A percentile compares a stretch with the other conserved stretches of the same genome.
These are phyloP conservation scores for Dactylonectria estremocensis DNA, from an alignment of 2,329 filamentous ascomycete genomes.

Conservation along the genomic window DNA sequence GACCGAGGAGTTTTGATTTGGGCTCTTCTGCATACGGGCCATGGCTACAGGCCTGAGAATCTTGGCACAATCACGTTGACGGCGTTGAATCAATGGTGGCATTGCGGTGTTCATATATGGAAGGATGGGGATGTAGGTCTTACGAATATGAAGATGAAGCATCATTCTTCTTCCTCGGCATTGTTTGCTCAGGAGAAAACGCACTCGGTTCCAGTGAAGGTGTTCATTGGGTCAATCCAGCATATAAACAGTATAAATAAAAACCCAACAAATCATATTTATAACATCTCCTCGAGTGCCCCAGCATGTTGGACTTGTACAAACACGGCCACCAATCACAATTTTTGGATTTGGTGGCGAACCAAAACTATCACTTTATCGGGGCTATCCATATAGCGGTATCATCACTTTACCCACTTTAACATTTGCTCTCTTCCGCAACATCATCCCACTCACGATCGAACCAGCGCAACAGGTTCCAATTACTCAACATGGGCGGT, in stretches of 20 bases:
- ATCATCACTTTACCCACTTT: conserved; percentile 36
- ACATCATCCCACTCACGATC: conserved; percentile 30
- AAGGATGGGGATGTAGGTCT: conserved; percentile 25
- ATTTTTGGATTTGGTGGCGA: conserved; percentile 32
- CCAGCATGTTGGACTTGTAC: not conserved
- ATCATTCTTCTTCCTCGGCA: conserved; percentile 23
- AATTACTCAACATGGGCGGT: conserved; percentile 72
- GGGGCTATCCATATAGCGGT: conserved; percentile 41
- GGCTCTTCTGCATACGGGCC: conserved; percentile 40
- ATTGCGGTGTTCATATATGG: conserved; percentile 43
- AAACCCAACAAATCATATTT: conserved; percentile 8
- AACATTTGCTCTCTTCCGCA: conserved; percentile 34
- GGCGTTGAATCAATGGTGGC: conserved; percentile 49
- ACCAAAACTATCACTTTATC: conserved; percentile 37
- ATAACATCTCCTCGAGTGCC: not conserved
- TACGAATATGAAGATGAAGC: conserved; percentile 25
- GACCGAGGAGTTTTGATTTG: conserved; percentile 43
- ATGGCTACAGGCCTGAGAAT: conserved; percentile 41
- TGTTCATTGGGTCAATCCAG: conserved; percentile 24
- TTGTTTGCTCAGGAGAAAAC: conserved; percentile 30
- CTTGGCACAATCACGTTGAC: conserved; percentile 44
- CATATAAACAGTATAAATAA: conserved; percentile 26
- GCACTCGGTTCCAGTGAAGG: conserved; percentile 20
- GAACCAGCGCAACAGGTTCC: conserved; percentile 13
- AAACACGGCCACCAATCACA: conserved; percentile 36